Evolutionary conservation across 257 asterid genomes (phyloP).

Genomic region (Euphrasia confusa): DNA sequence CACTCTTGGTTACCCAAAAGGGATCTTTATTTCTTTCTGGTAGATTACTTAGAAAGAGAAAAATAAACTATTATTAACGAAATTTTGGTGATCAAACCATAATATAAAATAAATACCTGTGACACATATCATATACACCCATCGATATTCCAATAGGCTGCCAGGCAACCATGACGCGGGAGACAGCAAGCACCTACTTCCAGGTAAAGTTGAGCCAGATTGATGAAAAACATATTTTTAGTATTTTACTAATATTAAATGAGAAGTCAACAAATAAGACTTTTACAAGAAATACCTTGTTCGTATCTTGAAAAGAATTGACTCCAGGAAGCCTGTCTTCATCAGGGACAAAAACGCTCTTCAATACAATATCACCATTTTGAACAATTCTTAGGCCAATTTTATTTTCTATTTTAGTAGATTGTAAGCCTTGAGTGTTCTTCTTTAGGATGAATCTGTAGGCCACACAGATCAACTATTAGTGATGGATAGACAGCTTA

Average conservation of each 20-base stretch:
- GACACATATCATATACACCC: conserved; percentile 98
- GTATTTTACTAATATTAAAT: neutral
- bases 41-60: neutral
- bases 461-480: conserved; percentile 28
- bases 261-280: conserved; percentile 13
- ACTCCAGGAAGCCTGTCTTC: conserved; percentile 91
- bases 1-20: neutral
- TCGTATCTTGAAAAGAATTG: conserved; percentile 86
- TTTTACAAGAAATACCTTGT: conserved; percentile 50
- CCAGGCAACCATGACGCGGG: conserved; percentile 96
- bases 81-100: neutral
- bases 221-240: conserved; percentile 7
- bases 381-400: conserved; percentile 90
- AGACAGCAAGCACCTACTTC: conserved; percentile 87
- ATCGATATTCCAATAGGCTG: conserved; percentile 88
- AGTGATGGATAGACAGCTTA: conserved; percentile 23
- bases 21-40: neutral
- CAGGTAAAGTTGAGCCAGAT: conserved; percentile 23
- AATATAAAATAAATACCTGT: conserved; percentile 49
- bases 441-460: conserved; percentile 77
- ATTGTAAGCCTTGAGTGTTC: conserved; percentile 78
- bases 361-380: conserved; percentile 82
- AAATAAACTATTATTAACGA: neutral
- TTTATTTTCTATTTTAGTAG: conserved; percentile 88
- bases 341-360: conserved; percentile 79